phyloP scores from a whole-genome alignment of 2,329 filamentous ascomycete species.

The Xylaria sp. region DNA sequence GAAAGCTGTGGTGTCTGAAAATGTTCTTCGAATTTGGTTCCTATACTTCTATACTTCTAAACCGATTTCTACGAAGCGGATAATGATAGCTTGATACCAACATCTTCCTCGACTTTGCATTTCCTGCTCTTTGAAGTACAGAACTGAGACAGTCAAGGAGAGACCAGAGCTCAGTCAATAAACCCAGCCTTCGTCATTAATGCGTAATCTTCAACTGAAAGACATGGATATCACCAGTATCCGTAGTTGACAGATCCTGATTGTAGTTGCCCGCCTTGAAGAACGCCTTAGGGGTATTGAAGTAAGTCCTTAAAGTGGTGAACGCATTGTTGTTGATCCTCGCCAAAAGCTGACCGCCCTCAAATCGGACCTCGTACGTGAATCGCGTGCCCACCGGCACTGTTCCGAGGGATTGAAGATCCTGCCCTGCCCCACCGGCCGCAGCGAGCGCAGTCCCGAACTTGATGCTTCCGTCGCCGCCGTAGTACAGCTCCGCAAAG shows the following conservation, averaged over 20 bases:
- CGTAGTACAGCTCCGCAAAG: slow-evolving; percentile 26
- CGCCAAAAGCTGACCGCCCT: slow-evolving; percentile 18
- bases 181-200: background rate
- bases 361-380: slow-evolving; percentile 23
- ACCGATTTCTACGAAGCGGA: no score
- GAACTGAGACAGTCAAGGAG: no score
- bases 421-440: slow-evolving; percentile 18
- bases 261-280: slow-evolving; percentile 28
- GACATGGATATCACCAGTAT: slow-evolving; percentile 24
- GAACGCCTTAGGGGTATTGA: slow-evolving; percentile 22
- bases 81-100: no score
- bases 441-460: slow-evolving; percentile 18
- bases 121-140: no score
- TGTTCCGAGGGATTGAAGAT: slow-evolving; percentile 17
- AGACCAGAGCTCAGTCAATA: background rate
- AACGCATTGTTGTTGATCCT: slow-evolving; percentile 22
- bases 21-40: no score
- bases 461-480: slow-evolving; percentile 17
- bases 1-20: no score
- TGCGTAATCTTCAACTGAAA: slow-evolving; percentile 24
- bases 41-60: no score
- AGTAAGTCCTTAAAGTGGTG: slow-evolving; percentile 23
- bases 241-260: slow-evolving; percentile 22
- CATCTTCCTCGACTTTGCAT: no score
- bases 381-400: slow-evolving; percentile 23